Evolutionary conservation across 768 basidiomycete species (phyloP).

Genomic region (Trametes coccinea): DNA sequence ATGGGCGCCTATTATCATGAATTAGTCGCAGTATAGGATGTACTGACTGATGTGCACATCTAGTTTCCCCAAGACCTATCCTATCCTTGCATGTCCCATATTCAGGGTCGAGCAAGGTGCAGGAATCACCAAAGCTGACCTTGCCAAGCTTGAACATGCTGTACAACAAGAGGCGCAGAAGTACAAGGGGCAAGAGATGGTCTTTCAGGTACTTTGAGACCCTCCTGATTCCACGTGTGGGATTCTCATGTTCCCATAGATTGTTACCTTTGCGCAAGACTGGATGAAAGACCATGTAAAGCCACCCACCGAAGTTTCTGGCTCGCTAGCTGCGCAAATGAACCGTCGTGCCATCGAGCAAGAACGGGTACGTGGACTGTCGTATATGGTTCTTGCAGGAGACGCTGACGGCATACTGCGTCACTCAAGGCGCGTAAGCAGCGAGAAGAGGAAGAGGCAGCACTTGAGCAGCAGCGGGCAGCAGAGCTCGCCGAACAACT

Average conservation of each 20-base stretch:
- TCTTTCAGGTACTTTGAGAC: conserved; percentile 59
- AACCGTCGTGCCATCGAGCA: conserved; percentile 68
- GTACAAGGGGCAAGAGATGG: conserved; percentile 70
- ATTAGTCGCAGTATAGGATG: too few species aligned
- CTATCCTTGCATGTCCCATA: conserved; percentile 64
- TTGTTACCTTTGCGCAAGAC: conserved; percentile 67
- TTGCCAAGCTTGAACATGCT: conserved; percentile 54
- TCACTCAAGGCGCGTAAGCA: conserved; percentile 48
- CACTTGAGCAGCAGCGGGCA: conserved; percentile 49
- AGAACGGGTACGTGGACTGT: conserved; percentile 50
- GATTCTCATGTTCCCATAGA: conserved; percentile 39
- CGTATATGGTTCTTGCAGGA: too few species aligned
- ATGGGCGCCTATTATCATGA: background rate
- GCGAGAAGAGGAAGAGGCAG: conserved; percentile 57
- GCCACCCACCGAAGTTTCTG: conserved; percentile 57
- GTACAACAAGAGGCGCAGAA: conserved; percentile 69
- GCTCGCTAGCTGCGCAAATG: conserved; percentile 81
- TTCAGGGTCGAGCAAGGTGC: conserved; percentile 70
- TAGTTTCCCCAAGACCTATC: conserved; percentile 84
- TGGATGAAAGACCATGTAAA: conserved; percentile 63
- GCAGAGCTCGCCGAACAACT: conserved; percentile 58
- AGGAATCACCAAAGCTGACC: conserved; percentile 59
- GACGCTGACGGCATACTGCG: background rate
- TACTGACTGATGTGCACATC: background rate
- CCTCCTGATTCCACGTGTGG: background rate